Base-by-base conservation (phyloP, 176 grass and related monocot genomes). In the Carex cristatella region DNA sequence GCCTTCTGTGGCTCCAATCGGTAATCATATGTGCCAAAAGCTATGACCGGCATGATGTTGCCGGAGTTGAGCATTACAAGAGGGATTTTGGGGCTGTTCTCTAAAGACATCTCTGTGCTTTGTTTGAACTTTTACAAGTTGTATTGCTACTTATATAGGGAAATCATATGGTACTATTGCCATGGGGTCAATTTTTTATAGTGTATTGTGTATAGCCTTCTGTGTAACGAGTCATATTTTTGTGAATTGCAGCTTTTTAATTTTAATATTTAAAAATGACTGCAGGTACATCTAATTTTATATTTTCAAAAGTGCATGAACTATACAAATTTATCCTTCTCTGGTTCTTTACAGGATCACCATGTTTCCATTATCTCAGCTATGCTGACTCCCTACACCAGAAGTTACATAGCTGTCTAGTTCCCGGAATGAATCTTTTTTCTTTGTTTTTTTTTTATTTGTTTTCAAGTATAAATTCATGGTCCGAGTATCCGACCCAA, bases 11-110 rank as follows among this genome's bases (percentile, higher is more conserved):
- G 33, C n/a, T 46, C 23, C 4, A 30, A 0, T 0, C 69, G 79
- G 30, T 19, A 83, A 75, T 19, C 44, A 16, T 83, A 72, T 61
- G 90, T 92, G 64, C 93, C 93, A 79, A 89, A 78, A 46, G 84
- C 89, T 23, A 92, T 35, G 4, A 70, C 65, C 33, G 93, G 91
- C 61, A 95, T 91, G 31, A 48, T 84, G 51, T 79, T 9, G 55
- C 88, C 83, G 5, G 49, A 86, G 58, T 5, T 70, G 16, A 90
- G 88, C 19, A 46, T 75, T 23, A 90, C 82, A 73, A 71, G 69
- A 35, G 91, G 86, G 31, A 62, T 81, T 81, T 59, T 11, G 16
- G 33, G 13, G 30, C 57, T 40, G 31, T 11, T 61, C 59, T 81
- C 37, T 9, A 10, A 18, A 16, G 57, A 57, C 55, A 81, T 81